phyloP scores from a whole-genome alignment of 306 rosid genomes.

The Ammopiptanthus mongolicus region DNA sequence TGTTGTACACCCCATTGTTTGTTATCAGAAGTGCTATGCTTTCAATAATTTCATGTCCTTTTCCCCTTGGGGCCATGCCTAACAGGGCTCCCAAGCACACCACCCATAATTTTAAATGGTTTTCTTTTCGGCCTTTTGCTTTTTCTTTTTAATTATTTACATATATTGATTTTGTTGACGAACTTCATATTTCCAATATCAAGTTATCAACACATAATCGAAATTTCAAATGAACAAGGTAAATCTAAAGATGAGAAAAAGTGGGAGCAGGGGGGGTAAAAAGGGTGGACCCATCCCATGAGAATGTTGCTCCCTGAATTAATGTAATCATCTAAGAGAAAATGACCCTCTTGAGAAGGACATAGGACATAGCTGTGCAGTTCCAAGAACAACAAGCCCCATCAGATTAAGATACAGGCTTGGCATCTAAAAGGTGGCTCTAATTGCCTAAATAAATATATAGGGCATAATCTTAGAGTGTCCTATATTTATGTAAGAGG shows the following conservation, averaged over 20 bases:
- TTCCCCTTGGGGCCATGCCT: constrained; percentile 37
- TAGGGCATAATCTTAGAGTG: constrained; percentile 1
- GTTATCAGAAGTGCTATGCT: constrained; percentile 28
- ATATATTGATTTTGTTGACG: not conserved
- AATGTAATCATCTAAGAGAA: constrained; percentile 40
- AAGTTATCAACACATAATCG: not conserved
- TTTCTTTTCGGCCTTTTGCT: not conserved
- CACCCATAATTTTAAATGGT: constrained; percentile 32
- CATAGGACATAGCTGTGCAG: constrained; percentile 27
- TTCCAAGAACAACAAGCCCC: constrained; percentile 33
- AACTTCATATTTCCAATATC: not conserved
- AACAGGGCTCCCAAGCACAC: constrained; percentile 31
- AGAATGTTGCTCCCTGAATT: constrained; percentile 65
- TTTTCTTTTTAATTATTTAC: not conserved
- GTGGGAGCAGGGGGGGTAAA: too few relatives aligned
- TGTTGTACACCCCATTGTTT: constrained; percentile 26
- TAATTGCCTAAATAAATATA: constrained; percentile 8
- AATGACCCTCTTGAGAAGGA: constrained; percentile 62
- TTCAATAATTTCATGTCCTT: constrained; percentile 63
- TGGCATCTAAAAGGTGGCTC: not conserved
- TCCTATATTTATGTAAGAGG: not conserved
- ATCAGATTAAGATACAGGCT: constrained; percentile 23
- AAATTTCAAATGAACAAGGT: not conserved
- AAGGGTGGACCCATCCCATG: constrained; percentile 47
- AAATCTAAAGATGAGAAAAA: not conserved